Evolutionary conservation across 208 protist species (phyloP).

Genomic region (Crithidia expoeki): DNA sequence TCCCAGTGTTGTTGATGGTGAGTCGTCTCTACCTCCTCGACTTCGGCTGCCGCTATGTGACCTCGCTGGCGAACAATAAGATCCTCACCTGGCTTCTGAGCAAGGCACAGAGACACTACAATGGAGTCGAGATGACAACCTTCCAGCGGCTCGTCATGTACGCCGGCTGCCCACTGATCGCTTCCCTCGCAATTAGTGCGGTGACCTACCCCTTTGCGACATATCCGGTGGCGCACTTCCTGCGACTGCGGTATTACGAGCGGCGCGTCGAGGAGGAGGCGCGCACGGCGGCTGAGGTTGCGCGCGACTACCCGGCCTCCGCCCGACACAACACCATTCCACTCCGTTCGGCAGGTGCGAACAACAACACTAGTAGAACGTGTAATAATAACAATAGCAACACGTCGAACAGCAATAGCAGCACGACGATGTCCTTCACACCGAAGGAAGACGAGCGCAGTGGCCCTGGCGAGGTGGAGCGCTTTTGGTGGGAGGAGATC

Average conservation of each 20-base stretch:
- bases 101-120: slow-evolving; percentile 9
- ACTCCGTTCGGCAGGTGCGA: background rate
- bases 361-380: background rate
- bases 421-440: background rate
- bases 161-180: slow-evolving; percentile 32
- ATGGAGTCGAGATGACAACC: slow-evolving; percentile 11
- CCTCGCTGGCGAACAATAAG: slow-evolving; percentile 39
- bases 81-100: slow-evolving; percentile 30
- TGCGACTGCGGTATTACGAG: slow-evolving; percentile 41
- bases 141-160: slow-evolving; percentile 25
- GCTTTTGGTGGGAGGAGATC: slow-evolving; percentile 28
- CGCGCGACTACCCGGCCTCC: slow-evolving; percentile 16
- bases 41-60: slow-evolving; percentile 40
- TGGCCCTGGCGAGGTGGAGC: slow-evolving; percentile 2
- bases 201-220: slow-evolving; percentile 38
- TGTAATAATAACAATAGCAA: background rate
- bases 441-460: background rate
- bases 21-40: slow-evolving; percentile 31
- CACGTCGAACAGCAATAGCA: background rate
- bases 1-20: slow-evolving; percentile 32
- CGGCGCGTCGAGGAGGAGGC: slow-evolving; percentile 21
- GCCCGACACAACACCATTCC: background rate
- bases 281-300: slow-evolving; percentile 12
- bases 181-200: slow-evolving; percentile 24
- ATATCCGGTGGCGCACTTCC: slow-evolving; percentile 41